Base-by-base conservation (phyloP, 1,284 basidiomycete genomes). In the Apiotrichum veenhuisii region DNA sequence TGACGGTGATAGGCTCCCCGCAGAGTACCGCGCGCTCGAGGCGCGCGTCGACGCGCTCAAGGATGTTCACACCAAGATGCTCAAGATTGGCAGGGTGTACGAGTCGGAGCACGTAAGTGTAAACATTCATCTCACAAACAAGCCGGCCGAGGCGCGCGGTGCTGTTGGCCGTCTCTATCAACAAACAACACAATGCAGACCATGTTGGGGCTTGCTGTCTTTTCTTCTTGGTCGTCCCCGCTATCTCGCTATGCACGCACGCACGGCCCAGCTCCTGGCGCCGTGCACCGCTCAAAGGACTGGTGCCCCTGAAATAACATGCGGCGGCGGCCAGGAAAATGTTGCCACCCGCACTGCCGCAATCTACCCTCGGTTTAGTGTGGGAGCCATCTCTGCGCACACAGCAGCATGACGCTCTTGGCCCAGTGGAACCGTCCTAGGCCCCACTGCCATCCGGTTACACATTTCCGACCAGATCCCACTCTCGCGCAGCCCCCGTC, bases 1-100 rank as follows among this genome's bases (percentile, higher is more conserved):
- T 44, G 27, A 30, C 38, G 8, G 43, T 20, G 23, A 30, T 58
- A 75, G 67, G 53, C 64, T 74, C 26, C 63, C 76, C 17, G 63
- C 78, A 89, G 94, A 98, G 76, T 98, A 98, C 84, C 93, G 87
- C 75, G 89, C 94, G 71, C 85, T 98, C 66, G 95, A 98, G 78
- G 82, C 87, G 47, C 87, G 93, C 55, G 95, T 98, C 40, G 96
- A 98, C 78, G 91, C 91, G 36, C 84, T 98, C 52, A 86, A 87
- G 68, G 80, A 82, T 54, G 86, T 89, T 1, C 94, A 98, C 76
- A 74, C 87, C 57, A 78, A 83, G 25, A 68, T 98, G 45, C 83
- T 96, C 76, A 96, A 88, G 79, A 86, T 92, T 62, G 85, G 89
- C 63, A 89, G 85, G 72, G 89, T 89, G 26, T 92, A 91, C 80